Evolutionary conservation across 169 alveolate species (phyloP).

Genomic region (Plasmodium ovale): DNA sequence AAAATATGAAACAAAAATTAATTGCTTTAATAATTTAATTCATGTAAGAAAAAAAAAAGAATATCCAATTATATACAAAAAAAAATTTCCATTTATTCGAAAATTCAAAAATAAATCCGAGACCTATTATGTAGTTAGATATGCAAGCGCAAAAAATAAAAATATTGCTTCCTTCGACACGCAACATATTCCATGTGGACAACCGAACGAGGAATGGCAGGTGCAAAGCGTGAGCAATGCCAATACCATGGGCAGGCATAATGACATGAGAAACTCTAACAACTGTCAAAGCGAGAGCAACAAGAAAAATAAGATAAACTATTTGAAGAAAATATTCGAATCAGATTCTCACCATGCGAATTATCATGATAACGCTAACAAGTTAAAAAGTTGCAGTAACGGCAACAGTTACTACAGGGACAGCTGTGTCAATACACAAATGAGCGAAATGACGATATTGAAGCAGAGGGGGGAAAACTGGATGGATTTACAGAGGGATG

Average conservation of each 20-base stretch:
- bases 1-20: slow-evolving; percentile 38
- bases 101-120: slow-evolving; percentile 45
- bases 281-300: too few species aligned
- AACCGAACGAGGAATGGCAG: background rate
- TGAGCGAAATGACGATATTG: background rate
- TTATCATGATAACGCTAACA: background rate
- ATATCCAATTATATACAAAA: slow-evolving; percentile 3
- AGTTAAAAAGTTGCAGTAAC: background rate
- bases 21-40: slow-evolving; percentile 28
- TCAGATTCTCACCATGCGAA: background rate
- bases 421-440: background rate
- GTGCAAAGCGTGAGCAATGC: background rate
- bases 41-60: slow-evolving; percentile 32
- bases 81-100: slow-evolving; percentile 29
- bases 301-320: slow-evolving; percentile 2
- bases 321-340: slow-evolving; percentile 1
- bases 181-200: background rate
- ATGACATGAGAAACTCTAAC: too few species aligned
- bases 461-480: slow-evolving; percentile 5
- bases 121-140: slow-evolving; percentile 28
- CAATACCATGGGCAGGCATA: background rate
- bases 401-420: background rate
- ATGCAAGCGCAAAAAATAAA: slow-evolving; percentile 15
- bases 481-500: slow-evolving; percentile 18
- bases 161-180: background rate